Evolutionary conservation across 768 basidiomycete genomes (phyloP), one percentile per base, ranked within the genome.

Genomic region (Calocera viscosa): DNA sequence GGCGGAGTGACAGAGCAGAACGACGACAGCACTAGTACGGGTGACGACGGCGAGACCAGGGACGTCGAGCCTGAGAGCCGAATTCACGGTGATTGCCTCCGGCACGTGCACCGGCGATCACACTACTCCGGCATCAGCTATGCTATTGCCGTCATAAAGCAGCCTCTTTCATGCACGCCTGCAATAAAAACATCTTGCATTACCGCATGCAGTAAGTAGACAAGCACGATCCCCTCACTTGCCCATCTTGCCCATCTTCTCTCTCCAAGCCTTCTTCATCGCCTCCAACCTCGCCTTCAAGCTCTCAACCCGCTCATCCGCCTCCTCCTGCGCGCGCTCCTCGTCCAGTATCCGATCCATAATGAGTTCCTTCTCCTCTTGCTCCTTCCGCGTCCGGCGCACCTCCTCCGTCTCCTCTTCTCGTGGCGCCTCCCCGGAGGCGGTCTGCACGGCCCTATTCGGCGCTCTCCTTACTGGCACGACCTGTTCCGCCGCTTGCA

Each of bases 341-440:
- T 93, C 91, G 33, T 91, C 90, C 74, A 91, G 67, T 60, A 92
- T 75, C 66, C 91, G 82, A 75, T 91, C 90, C 86, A 92, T 89
- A 49, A 92, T 91, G 68, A 91, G 76, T 71, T 92, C 90, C 63
- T 83, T 80, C 65, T 92, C 90, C 26, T 91, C 89, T 72, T 79
- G 79, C 71, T 86, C 85, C 74, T 80, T 86, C 70, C 77, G 75
- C 71, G 75, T 76, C 71, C 82, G 79, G 64, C 74, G 73, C 64
- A 80, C 78, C 63, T 80, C 83, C 71, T 82, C 81, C 60, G 78
- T 80, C 38, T 76, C 73, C 70, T 78, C 77, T 43, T 72, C 71
- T 19, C 76, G 72, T 2, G 53, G 53, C 22, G 53, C 30, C 30
- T 60, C 53, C 14, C 53, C 53, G 10, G 53, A 60, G 7, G 53